phyloP scores from a whole-genome alignment of 2,329 filamentous ascomycete genomes.

The Sporothrix curviconia region DNA sequence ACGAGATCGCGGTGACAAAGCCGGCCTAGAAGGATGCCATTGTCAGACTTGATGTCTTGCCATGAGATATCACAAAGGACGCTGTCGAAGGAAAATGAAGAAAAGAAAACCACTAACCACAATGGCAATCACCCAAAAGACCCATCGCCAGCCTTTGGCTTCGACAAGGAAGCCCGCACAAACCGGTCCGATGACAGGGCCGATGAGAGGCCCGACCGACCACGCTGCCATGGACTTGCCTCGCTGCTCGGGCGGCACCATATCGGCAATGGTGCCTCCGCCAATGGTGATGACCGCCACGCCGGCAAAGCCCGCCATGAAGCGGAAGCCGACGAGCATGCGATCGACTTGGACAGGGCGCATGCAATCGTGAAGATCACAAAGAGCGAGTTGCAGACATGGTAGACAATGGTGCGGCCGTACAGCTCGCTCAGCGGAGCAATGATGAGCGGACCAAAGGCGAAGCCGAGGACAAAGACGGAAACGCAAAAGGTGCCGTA shows the following conservation, averaged over 20 bases:
- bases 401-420: slow-evolving; percentile 56
- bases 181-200: slow-evolving; percentile 40
- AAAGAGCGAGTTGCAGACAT: slow-evolving; percentile 59
- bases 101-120: background rate
- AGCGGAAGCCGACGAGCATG: slow-evolving; percentile 60
- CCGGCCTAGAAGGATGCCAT: background rate
- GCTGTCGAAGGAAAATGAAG: no score
- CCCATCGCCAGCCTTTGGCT: slow-evolving; percentile 40
- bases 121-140: slow-evolving; percentile 40
- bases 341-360: slow-evolving; percentile 57
- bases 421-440: slow-evolving; percentile 11
- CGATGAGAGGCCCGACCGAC: slow-evolving; percentile 33
- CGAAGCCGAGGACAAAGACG: slow-evolving; percentile 46
- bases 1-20: background rate
- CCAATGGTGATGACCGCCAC: slow-evolving; percentile 64
- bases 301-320: slow-evolving; percentile 62
- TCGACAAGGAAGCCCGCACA: slow-evolving; percentile 35
- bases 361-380: slow-evolving; percentile 55
- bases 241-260: slow-evolving; percentile 50
- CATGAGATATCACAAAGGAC: no score
- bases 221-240: slow-evolving; percentile 48
- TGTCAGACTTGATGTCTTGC: background rate
- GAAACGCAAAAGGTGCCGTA: slow-evolving; percentile 49
- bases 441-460: slow-evolving; percentile 4
- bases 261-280: slow-evolving; percentile 61